Conservation (phyloP, 1,284 basidiomycete species). For the Sporisorium graminicola region DNA sequence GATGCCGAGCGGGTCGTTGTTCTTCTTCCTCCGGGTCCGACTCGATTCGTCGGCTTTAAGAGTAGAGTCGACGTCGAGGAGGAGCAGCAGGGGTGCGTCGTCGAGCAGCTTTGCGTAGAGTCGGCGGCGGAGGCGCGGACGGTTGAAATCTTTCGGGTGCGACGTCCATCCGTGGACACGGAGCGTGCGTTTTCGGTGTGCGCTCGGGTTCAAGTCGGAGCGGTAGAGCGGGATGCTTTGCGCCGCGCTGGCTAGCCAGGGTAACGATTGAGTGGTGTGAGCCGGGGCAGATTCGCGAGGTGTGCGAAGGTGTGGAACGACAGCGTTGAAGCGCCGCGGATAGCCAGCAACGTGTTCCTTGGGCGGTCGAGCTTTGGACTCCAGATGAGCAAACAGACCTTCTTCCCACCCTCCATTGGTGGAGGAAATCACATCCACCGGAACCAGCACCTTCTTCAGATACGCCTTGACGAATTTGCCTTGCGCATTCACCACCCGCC, state of each 20-base stretch:
- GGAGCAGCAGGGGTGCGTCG: slow-evolving; percentile 15
- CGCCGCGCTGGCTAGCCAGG: slow-evolving; percentile 5
- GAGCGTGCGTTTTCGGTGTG: slow-evolving; percentile 9
- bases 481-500: slow-evolving; percentile 21
- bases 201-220: slow-evolving; percentile 1
- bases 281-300: neutral
- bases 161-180: slow-evolving; percentile 32
- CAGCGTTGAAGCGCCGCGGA: neutral
- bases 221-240: slow-evolving; percentile 1
- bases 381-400: slow-evolving; percentile 7
- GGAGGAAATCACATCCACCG: slow-evolving; percentile 15
- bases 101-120: slow-evolving; percentile 25
- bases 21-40: neutral
- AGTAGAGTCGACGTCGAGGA: no score
- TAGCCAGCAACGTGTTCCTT: neutral
- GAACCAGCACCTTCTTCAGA: slow-evolving; percentile 28
- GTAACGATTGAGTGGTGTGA: neutral
- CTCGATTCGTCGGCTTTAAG: no score
- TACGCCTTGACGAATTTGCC: slow-evolving; percentile 15
- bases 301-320: neutral
- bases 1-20: slow-evolving; percentile 28
- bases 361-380: slow-evolving; percentile 5
- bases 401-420: neutral
- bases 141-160: slow-evolving; percentile 25
- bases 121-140: slow-evolving; percentile 11